Evolutionary conservation across 2,329 filamentous ascomycete species (phyloP).

Genomic region (Penicillium sp.): DNA sequence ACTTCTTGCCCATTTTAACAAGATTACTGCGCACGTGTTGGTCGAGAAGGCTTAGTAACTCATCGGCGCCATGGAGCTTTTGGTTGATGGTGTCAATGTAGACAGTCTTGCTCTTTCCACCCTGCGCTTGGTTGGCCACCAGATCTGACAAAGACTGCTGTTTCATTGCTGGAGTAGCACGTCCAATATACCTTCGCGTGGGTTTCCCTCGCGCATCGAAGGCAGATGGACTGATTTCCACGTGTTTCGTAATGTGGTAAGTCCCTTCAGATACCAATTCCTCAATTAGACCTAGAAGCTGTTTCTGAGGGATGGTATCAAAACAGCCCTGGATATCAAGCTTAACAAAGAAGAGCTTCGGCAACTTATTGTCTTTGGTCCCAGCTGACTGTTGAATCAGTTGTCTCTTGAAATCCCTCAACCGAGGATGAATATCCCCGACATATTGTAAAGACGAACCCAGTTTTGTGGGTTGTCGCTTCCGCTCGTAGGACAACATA

Average conservation of each 20-base stretch:
- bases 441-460: conserved; percentile 80
- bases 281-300: conserved; percentile 66
- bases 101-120: conserved; percentile 64
- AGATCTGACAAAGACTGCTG: conserved; percentile 47
- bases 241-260: conserved; percentile 74
- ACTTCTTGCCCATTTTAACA: conserved; percentile 83
- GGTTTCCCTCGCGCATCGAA: conserved; percentile 26
- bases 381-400: conserved; percentile 6
- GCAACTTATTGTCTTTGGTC: not conserved
- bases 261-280: conserved; percentile 55
- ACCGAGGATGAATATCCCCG: conserved; percentile 71
- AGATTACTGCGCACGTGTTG: conserved; percentile 84
- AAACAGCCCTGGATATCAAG: conserved; percentile 90
- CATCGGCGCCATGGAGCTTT: conserved; percentile 55
- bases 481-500: conserved; percentile 74
- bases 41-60: conserved; percentile 67
- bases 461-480: conserved; percentile 58
- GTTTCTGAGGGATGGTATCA: conserved; percentile 86
- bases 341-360: conserved; percentile 78
- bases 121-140: conserved; percentile 36
- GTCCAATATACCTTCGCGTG: conserved; percentile 52
- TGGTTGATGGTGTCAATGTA: conserved; percentile 71
- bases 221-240: conserved; percentile 62
- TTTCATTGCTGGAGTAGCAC: conserved; percentile 49
- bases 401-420: conserved; percentile 65